Conservation (phyloP, 148 eudicot genomes). For the Rhododendron molle region DNA sequence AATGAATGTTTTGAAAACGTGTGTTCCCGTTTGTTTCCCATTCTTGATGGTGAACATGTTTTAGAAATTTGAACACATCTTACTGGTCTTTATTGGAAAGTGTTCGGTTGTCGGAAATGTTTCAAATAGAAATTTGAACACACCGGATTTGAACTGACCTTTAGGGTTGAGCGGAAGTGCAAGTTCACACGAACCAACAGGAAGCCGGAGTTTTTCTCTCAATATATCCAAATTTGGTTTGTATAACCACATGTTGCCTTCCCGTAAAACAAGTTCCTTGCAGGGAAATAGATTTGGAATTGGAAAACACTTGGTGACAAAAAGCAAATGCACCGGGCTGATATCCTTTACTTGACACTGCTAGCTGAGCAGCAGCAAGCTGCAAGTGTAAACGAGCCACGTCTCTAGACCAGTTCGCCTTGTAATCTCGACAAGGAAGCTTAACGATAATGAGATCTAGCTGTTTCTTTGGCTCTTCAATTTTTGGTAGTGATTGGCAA, state of each 20-base stretch:
- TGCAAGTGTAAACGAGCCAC: conserved; percentile 75
- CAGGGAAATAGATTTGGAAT: conserved; percentile 66
- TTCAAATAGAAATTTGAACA: no score
- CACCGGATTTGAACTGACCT: conserved; percentile 30
- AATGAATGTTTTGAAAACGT: not conserved
- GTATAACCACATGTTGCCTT: conserved; percentile 65
- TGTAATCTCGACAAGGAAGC: conserved; percentile 50
- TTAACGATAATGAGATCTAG: conserved; percentile 60
- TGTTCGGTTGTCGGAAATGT: not conserved
- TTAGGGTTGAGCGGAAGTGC: conserved; percentile 56
- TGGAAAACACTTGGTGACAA: conserved; percentile 59
- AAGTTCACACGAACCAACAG: conserved; percentile 88
- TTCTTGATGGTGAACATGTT: not conserved
- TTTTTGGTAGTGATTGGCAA: conserved; percentile 60
- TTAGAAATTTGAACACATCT: not conserved
- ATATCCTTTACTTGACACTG: conserved; percentile 43
- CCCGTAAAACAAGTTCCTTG: conserved; percentile 56
- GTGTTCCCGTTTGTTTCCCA: not conserved
- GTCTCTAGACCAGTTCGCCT: conserved; percentile 69
- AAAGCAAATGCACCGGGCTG: conserved; percentile 52
- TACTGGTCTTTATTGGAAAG: not conserved
- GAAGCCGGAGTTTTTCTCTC: conserved; percentile 60
- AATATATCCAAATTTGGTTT: conserved; percentile 48
- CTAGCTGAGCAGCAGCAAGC: conserved; percentile 59
- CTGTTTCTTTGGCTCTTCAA: conserved; percentile 40